Percentiles rank a stretch among this genome's conserved stretches.
Conservation (phyloP, 352 stramenopile genomes). For the Phytophthora ramorum region DNA sequence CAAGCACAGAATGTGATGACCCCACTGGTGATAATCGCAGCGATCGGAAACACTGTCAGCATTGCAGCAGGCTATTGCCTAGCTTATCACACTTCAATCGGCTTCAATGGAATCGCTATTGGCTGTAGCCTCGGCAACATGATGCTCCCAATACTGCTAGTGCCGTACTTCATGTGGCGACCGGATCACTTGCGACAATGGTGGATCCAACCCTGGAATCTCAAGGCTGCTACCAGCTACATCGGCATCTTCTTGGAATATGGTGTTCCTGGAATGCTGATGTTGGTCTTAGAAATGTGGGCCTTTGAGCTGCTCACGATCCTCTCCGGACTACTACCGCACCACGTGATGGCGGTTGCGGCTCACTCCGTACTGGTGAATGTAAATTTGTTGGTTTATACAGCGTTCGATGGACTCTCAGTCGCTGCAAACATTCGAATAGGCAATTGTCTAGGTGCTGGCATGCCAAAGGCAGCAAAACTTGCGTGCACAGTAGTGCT, state of each 20-base stretch:
- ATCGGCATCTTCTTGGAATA: conserved; percentile 48
- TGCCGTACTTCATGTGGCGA: conserved; percentile 55
- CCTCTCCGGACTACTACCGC: conserved; percentile 47
- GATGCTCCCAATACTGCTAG: conserved; percentile 48
- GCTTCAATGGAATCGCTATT: conserved; percentile 75
- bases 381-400: conserved; percentile 65
- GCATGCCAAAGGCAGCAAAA: conserved; percentile 40
- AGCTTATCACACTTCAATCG: conserved; percentile 67
- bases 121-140: conserved; percentile 55
- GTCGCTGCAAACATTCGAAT: conserved; percentile 63
- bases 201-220: conserved; percentile 46
- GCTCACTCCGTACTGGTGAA: conserved; percentile 66
- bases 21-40: conserved; percentile 73
- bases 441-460: conserved; percentile 60
- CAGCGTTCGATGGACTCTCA: conserved; percentile 57
- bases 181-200: conserved; percentile 38
- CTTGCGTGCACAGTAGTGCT: conserved; percentile 44
- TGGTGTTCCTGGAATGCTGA: conserved; percentile 59
- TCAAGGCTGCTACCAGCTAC: conserved; percentile 37
- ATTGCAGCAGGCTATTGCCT: conserved; percentile 61
- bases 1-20: conserved; percentile 77
- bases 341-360: conserved; percentile 53
- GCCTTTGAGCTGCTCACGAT: conserved; percentile 65
- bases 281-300: conserved; percentile 68
- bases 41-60: conserved; percentile 72